phyloP scores from a whole-genome alignment of 805 yeast genomes.

The Lachancea waltii region DNA sequence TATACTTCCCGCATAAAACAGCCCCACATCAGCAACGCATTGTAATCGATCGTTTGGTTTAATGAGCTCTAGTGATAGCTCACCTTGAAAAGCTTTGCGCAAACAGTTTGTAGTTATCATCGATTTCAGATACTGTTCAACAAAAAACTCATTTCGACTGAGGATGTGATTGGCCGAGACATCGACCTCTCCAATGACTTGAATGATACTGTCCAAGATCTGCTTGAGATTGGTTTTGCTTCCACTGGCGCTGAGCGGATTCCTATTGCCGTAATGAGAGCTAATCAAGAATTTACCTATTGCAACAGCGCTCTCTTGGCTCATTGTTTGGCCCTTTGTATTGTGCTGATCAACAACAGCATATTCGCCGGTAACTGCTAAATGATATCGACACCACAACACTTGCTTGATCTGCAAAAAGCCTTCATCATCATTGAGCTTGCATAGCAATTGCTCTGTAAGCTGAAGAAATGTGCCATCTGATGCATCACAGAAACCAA shows the following conservation, averaged over 20 bases:
- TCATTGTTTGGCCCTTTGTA: constrained; percentile 38
- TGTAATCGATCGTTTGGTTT: constrained; percentile 32
- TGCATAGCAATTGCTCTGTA: constrained; percentile 47
- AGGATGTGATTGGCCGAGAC: constrained; percentile 38
- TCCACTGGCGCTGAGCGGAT: constrained; percentile 53
- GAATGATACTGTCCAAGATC: constrained; percentile 64
- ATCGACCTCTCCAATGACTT: constrained; percentile 62
- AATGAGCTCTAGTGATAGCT: constrained; percentile 27
- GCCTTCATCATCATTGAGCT: constrained; percentile 38
- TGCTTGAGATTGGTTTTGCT: constrained; percentile 61
- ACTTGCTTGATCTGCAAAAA: constrained; percentile 73
- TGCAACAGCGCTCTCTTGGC: constrained; percentile 25
- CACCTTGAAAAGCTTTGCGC: constrained; percentile 48
- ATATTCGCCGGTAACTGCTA: constrained; percentile 50
- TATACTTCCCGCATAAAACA: constrained; percentile 39
- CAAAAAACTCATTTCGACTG: constrained; percentile 38
- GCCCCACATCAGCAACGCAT: constrained; percentile 60
- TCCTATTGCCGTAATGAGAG: constrained; percentile 40
- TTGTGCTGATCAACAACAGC: constrained; percentile 65
- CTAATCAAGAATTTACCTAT: constrained; percentile 32
- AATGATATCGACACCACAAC: constrained; percentile 70
- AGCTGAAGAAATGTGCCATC: constrained; percentile 56
- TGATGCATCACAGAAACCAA: constrained; percentile 62
- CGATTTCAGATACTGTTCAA: constrained; percentile 45
- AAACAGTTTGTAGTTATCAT: constrained; percentile 41